These are phyloP conservation scores for Hansenula anomala DNA, from an alignment of 1,139 yeast genomes.

Conservation along the genomic window DNA sequence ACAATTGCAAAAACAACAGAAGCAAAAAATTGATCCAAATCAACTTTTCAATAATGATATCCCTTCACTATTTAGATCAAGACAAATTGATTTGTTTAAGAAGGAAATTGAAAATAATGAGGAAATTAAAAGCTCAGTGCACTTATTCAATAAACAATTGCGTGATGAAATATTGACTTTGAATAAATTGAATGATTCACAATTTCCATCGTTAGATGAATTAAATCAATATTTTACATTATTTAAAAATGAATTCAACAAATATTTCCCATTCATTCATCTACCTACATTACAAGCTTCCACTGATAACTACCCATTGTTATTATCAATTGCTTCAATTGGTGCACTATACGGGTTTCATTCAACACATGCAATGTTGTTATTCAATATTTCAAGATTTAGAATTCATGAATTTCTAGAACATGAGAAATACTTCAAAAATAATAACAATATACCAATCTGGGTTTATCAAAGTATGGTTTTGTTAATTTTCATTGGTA, in stretches of 20 bases:
- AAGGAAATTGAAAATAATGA: conserved; percentile 27
- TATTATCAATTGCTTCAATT: conserved; percentile 80
- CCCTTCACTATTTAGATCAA: conserved; percentile 49
- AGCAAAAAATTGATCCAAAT: background rate
- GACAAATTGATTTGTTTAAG: conserved; percentile 57
- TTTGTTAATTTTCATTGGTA: conserved; percentile 74
- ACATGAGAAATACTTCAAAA: conserved; percentile 45
- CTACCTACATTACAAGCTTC: conserved; percentile 60
- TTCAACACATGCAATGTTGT: conserved; percentile 66
- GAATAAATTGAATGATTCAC: conserved; percentile 46
- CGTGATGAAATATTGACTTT: conserved; percentile 48
- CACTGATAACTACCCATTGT: conserved; percentile 62
- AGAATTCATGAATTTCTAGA: conserved; percentile 77
- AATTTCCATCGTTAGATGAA: conserved; percentile 72
- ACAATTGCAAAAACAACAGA: too few relatives aligned
- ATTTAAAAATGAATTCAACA: conserved; percentile 71
- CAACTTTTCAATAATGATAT: conserved; percentile 28
- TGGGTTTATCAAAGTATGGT: conserved; percentile 88
- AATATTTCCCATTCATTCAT: conserved; percentile 81
- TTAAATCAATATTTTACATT: conserved; percentile 67
- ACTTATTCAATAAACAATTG: conserved; percentile 42
- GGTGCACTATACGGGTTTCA: conserved; percentile 88
- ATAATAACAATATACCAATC: conserved; percentile 65
- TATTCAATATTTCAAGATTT: conserved; percentile 75
- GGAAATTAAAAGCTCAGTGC: conserved; percentile 10